Evolutionary conservation across 2,329 filamentous ascomycete genomes (phyloP).

Genomic region (Fusarium nodosum): DNA sequence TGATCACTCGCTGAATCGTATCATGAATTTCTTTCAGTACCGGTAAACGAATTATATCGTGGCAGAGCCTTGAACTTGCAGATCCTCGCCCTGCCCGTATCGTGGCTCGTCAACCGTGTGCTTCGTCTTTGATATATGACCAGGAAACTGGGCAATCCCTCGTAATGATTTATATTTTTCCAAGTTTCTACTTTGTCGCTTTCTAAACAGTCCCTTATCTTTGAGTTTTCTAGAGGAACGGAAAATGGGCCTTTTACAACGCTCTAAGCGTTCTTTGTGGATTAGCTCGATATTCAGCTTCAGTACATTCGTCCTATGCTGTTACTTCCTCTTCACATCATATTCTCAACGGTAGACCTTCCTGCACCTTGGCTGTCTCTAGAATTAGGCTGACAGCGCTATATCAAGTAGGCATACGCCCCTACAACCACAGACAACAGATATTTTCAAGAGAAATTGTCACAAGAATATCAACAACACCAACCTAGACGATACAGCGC

Average conservation of each 20-base stretch:
- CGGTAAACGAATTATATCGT: too few species aligned
- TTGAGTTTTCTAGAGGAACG: too few species aligned
- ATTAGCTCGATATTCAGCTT: background rate
- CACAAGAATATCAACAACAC: slow-evolving; percentile 8
- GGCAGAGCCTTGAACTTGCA: background rate
- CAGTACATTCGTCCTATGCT: background rate
- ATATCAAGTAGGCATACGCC: background rate
- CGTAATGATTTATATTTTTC: too few species aligned
- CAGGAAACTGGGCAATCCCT: fast-evolving
- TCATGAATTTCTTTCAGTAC: background rate
- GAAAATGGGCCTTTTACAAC: background rate
- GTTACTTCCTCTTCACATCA: background rate
- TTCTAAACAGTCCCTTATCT: fast-evolving
- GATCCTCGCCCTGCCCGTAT: background rate
- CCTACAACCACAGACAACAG: background rate
- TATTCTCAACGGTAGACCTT: background rate
- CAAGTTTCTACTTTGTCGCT: background rate
- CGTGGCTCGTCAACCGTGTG: background rate
- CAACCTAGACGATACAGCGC: background rate
- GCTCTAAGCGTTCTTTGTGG: background rate
- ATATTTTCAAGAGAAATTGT: background rate
- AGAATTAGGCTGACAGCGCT: fast-evolving
- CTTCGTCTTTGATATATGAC: background rate
- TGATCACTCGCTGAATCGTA: background rate
- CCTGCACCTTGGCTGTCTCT: fast-evolving